Base-by-base conservation (phyloP, 2,329 filamentous ascomycete genomes). In the Aspergillus candidus region DNA sequence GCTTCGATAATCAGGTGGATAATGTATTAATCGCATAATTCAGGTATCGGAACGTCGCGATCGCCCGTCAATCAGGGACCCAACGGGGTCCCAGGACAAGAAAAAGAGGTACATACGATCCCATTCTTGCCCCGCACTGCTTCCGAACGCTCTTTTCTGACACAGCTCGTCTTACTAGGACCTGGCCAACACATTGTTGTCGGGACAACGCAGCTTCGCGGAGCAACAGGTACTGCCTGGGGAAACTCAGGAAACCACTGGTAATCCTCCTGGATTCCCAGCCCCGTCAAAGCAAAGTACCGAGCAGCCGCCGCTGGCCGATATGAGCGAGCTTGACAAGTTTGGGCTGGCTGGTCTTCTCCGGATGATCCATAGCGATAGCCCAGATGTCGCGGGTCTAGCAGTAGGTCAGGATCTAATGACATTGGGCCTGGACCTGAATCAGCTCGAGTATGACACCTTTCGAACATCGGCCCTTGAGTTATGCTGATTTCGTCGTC, bases 321-420 rank as follows among this genome's bases (percentile, higher is more conserved):
- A 82, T 43, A 80, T 83, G 77, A 76, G 71, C 35, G 77, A 80
- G 41, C 61, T 72, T 32, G 80, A 83, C 56, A 73, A 73, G 47
- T 83, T 75, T 52, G 79, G 80, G 6, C 67, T 84, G 41, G 71
- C 74, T 30, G 80, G 79, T 2, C 63, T 83, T n/a, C 61, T 80
- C 34, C 73, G 72, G 32, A 79, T 75, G 72, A 77, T 79, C 50
- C 74, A 72, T 42, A 68, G 71, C 49, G 75, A 76, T 48, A 77
- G 69, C 54, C 70, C 71, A 11, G 78, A 73, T 61, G 63, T 73
- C 36, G 67, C 68, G n/a, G 67, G 65, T 47, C 68, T 83, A 42
- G 76, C 80, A 22, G 71, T 81, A 50, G 82, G 82, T 11, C 79
- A 83, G 59, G 80, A 84, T 59, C 62, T 84, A 48, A 81, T 77